Percentiles rank a stretch among this genome's conserved stretches.
These are phyloP conservation scores for Populus hybrid DNA, from an alignment of 441 rosid genomes.

Conservation along the genomic window DNA sequence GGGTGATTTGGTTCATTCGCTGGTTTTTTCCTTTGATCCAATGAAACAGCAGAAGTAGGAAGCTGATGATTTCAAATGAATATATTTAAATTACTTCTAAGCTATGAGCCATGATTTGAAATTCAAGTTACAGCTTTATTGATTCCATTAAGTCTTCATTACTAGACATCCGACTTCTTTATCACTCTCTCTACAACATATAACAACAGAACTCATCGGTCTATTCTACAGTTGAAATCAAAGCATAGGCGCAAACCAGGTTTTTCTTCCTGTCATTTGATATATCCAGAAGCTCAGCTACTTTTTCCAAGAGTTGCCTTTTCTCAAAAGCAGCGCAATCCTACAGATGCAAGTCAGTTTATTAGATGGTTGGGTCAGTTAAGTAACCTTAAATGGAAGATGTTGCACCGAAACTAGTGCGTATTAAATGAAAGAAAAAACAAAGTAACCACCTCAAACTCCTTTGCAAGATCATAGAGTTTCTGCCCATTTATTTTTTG, in stretches of 20 bases:
- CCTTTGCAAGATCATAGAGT: conserved; percentile 55
- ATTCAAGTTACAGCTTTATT: background rate
- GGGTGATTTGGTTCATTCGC: background rate
- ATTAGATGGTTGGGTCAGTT: background rate
- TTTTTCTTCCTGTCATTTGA: conserved; percentile 68
- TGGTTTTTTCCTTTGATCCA: background rate
- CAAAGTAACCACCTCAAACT: conserved; percentile 51
- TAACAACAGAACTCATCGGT: background rate
- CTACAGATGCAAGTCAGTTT: conserved; percentile 27
- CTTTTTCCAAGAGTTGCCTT: conserved; percentile 57
- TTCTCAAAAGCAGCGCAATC: conserved; percentile 64
- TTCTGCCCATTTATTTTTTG: conserved; percentile 54
- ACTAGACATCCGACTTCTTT: background rate
- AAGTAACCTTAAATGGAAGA: background rate
- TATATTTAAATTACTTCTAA: background rate
- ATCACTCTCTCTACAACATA: background rate
- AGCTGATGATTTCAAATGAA: background rate
- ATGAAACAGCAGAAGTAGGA: background rate
- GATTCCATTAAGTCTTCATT: background rate
- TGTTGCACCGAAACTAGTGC: background rate
- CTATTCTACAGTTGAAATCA: background rate
- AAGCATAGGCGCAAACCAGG: conserved; percentile 28
- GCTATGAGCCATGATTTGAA: background rate
- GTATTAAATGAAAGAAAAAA: background rate
- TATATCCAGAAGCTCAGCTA: conserved; percentile 61